Evolutionary conservation across 495 filamentous ascomycete species (phyloP), one percentile per base, ranked within the genome.

Genomic region (Extremus antarcticus): DNA sequence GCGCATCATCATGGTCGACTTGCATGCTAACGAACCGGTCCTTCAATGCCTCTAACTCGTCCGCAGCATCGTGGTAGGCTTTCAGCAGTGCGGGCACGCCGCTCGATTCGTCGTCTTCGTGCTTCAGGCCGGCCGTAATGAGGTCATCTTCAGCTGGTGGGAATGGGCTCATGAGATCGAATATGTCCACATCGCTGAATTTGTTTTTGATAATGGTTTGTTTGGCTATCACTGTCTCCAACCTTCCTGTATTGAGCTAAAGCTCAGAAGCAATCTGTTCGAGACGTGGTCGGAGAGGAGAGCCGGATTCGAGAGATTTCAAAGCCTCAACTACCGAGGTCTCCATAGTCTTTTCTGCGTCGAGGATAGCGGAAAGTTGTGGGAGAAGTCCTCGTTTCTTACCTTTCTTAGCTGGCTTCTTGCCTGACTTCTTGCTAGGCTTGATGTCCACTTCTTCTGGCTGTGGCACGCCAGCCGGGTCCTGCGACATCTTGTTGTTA

Each of bases 161-260:
- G 13, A 35, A 7, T 35, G 13, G 13, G 7, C 29, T 13, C 29
- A 35, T 35, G 29, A 13, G 29, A 13, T 13, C 29, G 29, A 35
- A 35, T 4, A 35, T n/a, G n/a, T n/a, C n/a, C n/a, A n/a, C n/a
- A n/a, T n/a, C n/a, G n/a, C n/a, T 13, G 13, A 35, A 35, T 4
- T 13, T 35, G 4, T 13, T 35, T 13, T 4, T 13, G 29, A 35
- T 4, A 35, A 4, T 35, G 7, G 29, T 4, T 13, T 7, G 13
- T 13, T 4, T 7, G 13, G 13, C 29, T 7, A 35, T 4, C 13
- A 35, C 29, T 7, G 29, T 13, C 29, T 35, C 29, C 29, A 35
- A 35, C 13, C 29, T 35, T 4, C 29, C 29, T 7, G 29, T 13
- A 35, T 35, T 35, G 94, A 43, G 56, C 75, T 10, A 88, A 92